Evolutionary conservation across 2,329 filamentous ascomycete genomes (phyloP).

Genomic region (Sporothrix phasma): DNA sequence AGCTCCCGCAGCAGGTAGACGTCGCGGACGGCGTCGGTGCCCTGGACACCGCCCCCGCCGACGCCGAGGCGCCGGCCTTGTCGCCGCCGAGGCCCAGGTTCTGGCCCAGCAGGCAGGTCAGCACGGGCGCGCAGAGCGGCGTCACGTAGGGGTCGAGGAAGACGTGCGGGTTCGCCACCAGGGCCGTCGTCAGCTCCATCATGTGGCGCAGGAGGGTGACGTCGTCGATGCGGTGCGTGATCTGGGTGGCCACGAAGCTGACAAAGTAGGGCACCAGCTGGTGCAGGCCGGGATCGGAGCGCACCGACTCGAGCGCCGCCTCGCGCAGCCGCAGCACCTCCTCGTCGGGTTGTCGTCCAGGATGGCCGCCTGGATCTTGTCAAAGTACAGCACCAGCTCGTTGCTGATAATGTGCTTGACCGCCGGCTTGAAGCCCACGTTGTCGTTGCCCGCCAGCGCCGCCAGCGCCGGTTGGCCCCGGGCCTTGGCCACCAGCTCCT

Average conservation of each 20-base stretch:
- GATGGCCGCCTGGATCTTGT: slow-evolving; percentile 83
- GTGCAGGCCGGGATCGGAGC: slow-evolving; percentile 84
- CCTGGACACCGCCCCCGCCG: slow-evolving; percentile 37
- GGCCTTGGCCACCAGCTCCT: slow-evolving; percentile 86
- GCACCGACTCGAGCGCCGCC: slow-evolving; percentile 75
- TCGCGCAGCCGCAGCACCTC: slow-evolving; percentile 61
- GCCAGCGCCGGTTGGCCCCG: slow-evolving; percentile 76
- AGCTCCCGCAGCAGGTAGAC: slow-evolving; percentile 78
- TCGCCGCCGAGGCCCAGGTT: slow-evolving; percentile 49
- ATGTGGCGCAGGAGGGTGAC: slow-evolving; percentile 81
- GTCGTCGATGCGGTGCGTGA: slow-evolving; percentile 87
- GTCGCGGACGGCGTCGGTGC: slow-evolving; percentile 41
- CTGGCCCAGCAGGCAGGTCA: slow-evolving; percentile 83
- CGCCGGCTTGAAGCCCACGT: slow-evolving; percentile 72
- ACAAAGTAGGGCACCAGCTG: slow-evolving; percentile 95
- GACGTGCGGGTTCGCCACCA: slow-evolving; percentile 74
- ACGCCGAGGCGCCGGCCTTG: slow-evolving; percentile 30
- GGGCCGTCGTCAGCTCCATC: slow-evolving; percentile 78
- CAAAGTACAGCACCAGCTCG: slow-evolving; percentile 92
- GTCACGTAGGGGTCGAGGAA: slow-evolving; percentile 57
- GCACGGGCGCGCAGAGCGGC: slow-evolving; percentile 68
- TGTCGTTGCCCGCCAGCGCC: slow-evolving; percentile 59
- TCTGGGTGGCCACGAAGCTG: slow-evolving; percentile 89
- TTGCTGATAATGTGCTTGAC: slow-evolving; percentile 96
- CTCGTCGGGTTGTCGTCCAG: slow-evolving; percentile 78